Percentiles rank a stretch among this genome's conserved stretches.
Conservation (phyloP, 2,329 filamentous ascomycete species). For the Knufia fluminis region DNA sequence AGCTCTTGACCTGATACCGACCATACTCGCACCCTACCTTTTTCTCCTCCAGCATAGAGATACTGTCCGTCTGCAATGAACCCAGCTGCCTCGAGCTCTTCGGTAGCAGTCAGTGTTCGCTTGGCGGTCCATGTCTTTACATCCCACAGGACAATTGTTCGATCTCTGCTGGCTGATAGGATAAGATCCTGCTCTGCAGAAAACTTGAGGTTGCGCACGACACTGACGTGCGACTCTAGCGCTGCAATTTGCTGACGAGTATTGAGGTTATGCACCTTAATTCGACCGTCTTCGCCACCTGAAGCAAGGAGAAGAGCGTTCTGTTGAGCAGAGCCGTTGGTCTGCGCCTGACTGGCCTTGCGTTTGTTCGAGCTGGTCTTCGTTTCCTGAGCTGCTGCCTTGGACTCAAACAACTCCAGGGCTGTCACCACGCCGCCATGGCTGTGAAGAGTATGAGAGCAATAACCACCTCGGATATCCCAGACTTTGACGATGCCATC, state of each 20-base stretch:
- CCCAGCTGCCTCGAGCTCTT: conserved; percentile 74
- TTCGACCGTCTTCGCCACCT: conserved; percentile 86
- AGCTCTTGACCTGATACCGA: conserved; percentile 68
- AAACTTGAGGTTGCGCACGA: conserved; percentile 81
- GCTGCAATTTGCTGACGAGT: conserved; percentile 68
- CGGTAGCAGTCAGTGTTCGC: conserved; percentile 72
- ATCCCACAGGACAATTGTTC: conserved; percentile 91
- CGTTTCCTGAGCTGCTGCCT: conserved; percentile 4
- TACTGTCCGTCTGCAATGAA: conserved; percentile 64
- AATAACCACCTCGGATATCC: conserved; percentile 79
- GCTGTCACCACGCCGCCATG: conserved; percentile 88
- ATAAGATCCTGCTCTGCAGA: conserved; percentile 64
- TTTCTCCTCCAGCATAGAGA: conserved; percentile 77
- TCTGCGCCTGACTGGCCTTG: conserved; percentile 34
- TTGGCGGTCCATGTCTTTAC: conserved; percentile 72
- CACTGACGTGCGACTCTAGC: conserved; percentile 86
- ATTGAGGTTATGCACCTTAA: conserved; percentile 84
- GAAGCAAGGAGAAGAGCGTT: conserved; percentile 62
- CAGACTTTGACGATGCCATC: conserved; percentile 94
- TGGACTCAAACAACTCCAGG: conserved; percentile 73
- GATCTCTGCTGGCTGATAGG: conserved; percentile 80
- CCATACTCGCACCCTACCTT: conserved; percentile 77
- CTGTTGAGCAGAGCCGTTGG: conserved; percentile 32
- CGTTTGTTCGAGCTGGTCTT: conserved; percentile 21
- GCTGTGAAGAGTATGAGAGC: conserved; percentile 90